Base-by-base conservation (phyloP, 1,284 basidiomycete genomes). In the Cryptococcus deneoformans region DNA sequence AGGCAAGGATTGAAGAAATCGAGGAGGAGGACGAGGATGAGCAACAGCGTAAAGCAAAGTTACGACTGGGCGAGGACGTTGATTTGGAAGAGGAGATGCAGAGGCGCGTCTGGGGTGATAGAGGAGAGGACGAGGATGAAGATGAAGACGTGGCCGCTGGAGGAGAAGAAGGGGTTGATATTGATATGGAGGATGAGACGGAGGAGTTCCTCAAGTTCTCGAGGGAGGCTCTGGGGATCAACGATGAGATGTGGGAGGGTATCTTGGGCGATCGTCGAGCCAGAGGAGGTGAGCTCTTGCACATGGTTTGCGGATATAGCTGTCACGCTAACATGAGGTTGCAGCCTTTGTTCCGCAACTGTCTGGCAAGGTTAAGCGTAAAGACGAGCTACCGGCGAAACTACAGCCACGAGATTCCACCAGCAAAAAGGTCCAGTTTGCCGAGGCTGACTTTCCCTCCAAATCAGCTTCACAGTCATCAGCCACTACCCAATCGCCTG, bases 151-250 rank as follows among this genome's bases (percentile, higher is more conserved):
- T 67, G 6, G 54, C 51, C 3, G 59, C 52, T 11, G 53, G 50
- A 6, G 68, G 82, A 24, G 53, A 52, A 29, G 61, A 56, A 9
- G 59, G 50, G 12, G 81, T 80, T 7, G 90, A 89, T 48, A 88
- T 90, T 63, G 88, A 90, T 1, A 88, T 87, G 8, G 89, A 90
- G 16, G 86, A 89, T 65, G 93, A 97, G 76, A 84, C 90, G 74
- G 90, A 89, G 61, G 93, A 95, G 63, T 97, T 96, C 65, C 79
- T 97, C 46, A 88, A 90, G 74, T 97, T 97, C 76, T 89, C 93
- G 10, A 84, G 90, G 49, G 88, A 95, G 67, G 86, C 89, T 6
- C 79, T 97, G 44, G 93, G 93, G 0, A 88, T 97, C 64, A 84
- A 82, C 49, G 87, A 92, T 62, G 84, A 85, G 14, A 86, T 91